Conservation (phyloP, 108 stramenopile genomes). For the Cyclotella sp. region DNA sequence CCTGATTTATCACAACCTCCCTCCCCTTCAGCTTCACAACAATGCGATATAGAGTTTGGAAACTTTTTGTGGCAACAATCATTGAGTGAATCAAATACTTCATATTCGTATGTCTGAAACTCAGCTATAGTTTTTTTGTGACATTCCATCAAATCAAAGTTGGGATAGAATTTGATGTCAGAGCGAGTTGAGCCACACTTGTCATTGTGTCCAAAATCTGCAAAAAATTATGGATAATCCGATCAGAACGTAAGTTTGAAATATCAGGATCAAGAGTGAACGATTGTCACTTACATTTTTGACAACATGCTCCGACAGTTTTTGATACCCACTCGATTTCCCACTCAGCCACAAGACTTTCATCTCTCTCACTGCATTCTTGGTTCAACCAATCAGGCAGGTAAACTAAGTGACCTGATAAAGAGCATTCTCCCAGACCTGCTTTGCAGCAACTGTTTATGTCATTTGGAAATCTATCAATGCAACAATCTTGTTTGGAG, state of each 20-base stretch:
- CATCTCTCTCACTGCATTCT: background rate
- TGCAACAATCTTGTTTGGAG: background rate
- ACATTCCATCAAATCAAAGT: background rate
- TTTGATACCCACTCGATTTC: background rate
- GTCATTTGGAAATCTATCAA: background rate
- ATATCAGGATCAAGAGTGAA: background rate
- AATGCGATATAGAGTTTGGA: background rate
- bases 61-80: slow-evolving; percentile 5
- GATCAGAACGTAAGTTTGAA: background rate
- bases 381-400: background rate
- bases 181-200: background rate
- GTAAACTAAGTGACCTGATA: background rate
- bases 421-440: background rate
- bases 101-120: background rate
- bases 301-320: background rate
- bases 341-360: background rate
- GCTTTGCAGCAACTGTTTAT: background rate
- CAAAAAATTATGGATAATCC: too few relatives aligned
- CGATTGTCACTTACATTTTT: slow-evolving; percentile 6
- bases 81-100: background rate
- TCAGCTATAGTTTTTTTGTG: background rate
- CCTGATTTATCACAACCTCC: slow-evolving; percentile 6
- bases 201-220: background rate
- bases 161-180: slow-evolving; percentile 7
- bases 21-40: slow-evolving; percentile 7